Evolutionary conservation across 306 rosid genomes (phyloP), one percentile per base, ranked within the genome.

Genomic region (Echinosophora koreensis): DNA sequence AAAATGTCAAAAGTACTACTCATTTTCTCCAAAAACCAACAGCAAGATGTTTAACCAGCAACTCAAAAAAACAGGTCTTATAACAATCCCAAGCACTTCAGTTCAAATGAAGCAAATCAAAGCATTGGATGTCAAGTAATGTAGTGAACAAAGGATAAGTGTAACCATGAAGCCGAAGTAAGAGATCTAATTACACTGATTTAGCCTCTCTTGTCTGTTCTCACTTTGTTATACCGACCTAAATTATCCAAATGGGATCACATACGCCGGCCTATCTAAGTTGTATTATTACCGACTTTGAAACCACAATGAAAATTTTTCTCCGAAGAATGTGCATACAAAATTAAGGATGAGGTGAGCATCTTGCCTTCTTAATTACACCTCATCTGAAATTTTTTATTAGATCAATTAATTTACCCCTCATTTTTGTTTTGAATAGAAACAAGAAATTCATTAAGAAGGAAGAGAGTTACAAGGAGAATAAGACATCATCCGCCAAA

Each of bases 101-200:
- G 41, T 71, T 8, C 56, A 59, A 78, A 58, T 50, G 18, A 50
- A 38, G 73, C 71, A 60, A 51, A 71, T 38, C 38, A 52, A 79
- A 37, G 77, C 38, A 51, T 12, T 42, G 27, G 63, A 52, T 41
- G 66, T 54, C 66, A 42, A 59, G 69, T 15, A 28, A 15, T 47
- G 42, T 54, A n/a, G 15, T 17, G 44, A 73, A 42, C 47, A 73
- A 58, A 18, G 27, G 13, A 34, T 13, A 55, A 54, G 35, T 39
- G 64, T 17, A 32, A 46, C 35, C n/a, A 72, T 6, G 47, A 34
- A 38, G 58, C 10, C 41, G 41, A 56, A 6, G 13, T 7, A 1
- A 5, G 47, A 56, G 9, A 77, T 15, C 38, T 5, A 32, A 44
- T 44, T 54, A 41, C 41, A 63, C 5, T 71, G 37, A 79, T 61